A percentile compares a stretch with the other conserved stretches of the same genome.
Conservation (phyloP, 768 basidiomycete genomes). For the Lactarius psammicola region DNA sequence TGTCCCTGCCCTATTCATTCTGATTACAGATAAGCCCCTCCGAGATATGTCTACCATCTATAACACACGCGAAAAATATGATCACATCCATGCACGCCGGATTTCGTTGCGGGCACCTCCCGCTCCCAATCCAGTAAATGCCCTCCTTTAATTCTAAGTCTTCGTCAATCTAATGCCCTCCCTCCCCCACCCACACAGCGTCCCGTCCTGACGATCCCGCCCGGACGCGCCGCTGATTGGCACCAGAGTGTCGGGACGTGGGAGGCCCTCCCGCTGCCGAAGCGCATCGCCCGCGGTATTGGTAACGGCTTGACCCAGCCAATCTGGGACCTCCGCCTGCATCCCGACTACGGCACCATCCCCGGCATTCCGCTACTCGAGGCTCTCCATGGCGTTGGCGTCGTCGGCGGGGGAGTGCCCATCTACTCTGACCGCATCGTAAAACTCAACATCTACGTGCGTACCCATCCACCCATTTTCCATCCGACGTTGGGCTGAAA, state of each 20-base stretch:
- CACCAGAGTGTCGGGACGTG: conserved; percentile 17
- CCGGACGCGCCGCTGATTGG: conserved; percentile 23
- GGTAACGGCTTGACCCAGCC: conserved; percentile 6
- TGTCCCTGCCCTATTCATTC: background rate
- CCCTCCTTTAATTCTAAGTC: background rate
- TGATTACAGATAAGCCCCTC: background rate
- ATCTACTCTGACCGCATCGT: conserved; percentile 1
- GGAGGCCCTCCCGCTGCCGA: conserved; percentile 15
- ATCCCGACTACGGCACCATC: conserved; percentile 20
- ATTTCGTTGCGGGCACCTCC: conserved; percentile 23
- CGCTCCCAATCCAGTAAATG: conserved; percentile 12
- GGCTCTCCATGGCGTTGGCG: conserved; percentile 17
- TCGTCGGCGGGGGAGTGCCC: conserved; percentile 5
- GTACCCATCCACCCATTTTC: background rate
- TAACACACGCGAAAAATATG: background rate
- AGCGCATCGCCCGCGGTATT: background rate
- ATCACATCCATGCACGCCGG: background rate
- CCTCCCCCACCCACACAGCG: background rate
- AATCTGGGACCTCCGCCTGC: conserved; percentile 17
- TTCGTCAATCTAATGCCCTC: background rate
- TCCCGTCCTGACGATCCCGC: conserved; percentile 15
- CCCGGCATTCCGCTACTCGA: conserved; percentile 22
- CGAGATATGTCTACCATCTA: conserved; percentile 3
- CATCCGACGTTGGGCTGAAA: background rate
- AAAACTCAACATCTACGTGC: conserved; percentile 13